Base-by-base conservation (phyloP, 176 grass and related monocot genomes). In the Paspalum notatum region DNA sequence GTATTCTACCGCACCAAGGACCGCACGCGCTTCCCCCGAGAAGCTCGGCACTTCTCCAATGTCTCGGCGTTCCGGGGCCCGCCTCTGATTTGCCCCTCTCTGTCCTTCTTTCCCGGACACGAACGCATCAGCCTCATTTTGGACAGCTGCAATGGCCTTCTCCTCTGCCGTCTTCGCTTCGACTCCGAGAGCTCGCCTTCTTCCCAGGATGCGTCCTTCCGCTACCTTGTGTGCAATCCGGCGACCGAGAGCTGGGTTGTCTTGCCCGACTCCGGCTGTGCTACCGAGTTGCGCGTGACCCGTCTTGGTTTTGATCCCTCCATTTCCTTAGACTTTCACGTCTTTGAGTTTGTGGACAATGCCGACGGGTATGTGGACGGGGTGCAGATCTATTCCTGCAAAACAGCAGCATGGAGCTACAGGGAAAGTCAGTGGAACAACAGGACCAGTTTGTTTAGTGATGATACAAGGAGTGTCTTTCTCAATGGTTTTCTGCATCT, bases 61-160 rank as follows among this genome's bases (percentile, higher is more conserved):
- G 44, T 71, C 13, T 42, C 7, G 18, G 64, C 10, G 27, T 18
- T 2, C 16, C 1, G 27, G 62, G 0, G 2, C 3, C 27, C 2
- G 62, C 13, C 32, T 17, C 62, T 66, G 3, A 1, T 66, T 16
- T 18, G 12, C 45, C 12, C 68, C 45, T n/a, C 22, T 43, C 40
- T 77, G 3, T 24, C 54, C 8, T 77, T 77, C 56, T 14, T 77
- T 5, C 74, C 74, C 12, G 18, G 55, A 7, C 18, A 40, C 7
- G 12, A 15, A 42, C 12, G 44, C 55, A 24, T 41, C 74, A 42
- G 1, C n/a, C 13, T 0, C 12, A 7, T 66, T 66, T 1, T 77
- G 21, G 55, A 62, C 40, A 47, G 74, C 74, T 77, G 57, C 74
- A 77, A 77, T 27, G 74, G 74, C 57, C 74, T 77, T 24, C 74